Base-by-base conservation (phyloP, 768 basidiomycete genomes). In the Mycena capillaripes region DNA sequence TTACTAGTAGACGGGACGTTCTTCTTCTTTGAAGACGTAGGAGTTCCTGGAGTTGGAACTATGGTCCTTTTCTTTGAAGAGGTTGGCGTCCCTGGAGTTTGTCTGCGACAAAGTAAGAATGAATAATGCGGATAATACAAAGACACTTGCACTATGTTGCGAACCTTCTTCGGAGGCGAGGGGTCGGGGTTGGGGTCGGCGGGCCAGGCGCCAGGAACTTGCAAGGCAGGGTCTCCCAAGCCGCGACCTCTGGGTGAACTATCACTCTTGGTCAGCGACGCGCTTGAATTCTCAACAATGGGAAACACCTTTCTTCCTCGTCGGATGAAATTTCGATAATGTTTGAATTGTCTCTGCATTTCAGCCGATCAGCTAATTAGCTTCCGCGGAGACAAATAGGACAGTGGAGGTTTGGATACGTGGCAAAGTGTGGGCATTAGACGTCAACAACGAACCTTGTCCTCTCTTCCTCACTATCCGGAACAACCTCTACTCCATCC, bases 311-410 rank as follows among this genome's bases (percentile, higher is more conserved):
- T 27, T 84, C 82, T 1, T 84, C 81, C 61, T 85, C 84, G 42
- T 85, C 86, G 40, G 89, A 90, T 21, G 88, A 89, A 78, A 90
- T 87, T 74, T 90, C 88, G 69, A 92, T 90, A 27, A 91, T 80
- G 52, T 85, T 81, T 42, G 74, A 50, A 48, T 53, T 29, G 38
- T 34, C 59, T 23, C 67, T 69, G n/a, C n/a, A 34, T 40, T 29
- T 52, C 38, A 50, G 23, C 29, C 32, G 60, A 62, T 50, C 56
- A 30, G 40, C 10, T 21, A 36, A 70, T 67, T 71, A 67, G 69
- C 65, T 42, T 67, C 73, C 73, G 73, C 73, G 40, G 69, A 29
- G 2, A 42, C 53, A 58, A 48, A 40, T n/a, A 16, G 8, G 40
- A 63, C 44, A n/a, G n/a, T n/a, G n/a, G n/a, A n/a, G n/a, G n/a